Evolutionary conservation across 2,329 filamentous ascomycete species (phyloP).

Genomic region (Arthrobotrys entomopaga): DNA sequence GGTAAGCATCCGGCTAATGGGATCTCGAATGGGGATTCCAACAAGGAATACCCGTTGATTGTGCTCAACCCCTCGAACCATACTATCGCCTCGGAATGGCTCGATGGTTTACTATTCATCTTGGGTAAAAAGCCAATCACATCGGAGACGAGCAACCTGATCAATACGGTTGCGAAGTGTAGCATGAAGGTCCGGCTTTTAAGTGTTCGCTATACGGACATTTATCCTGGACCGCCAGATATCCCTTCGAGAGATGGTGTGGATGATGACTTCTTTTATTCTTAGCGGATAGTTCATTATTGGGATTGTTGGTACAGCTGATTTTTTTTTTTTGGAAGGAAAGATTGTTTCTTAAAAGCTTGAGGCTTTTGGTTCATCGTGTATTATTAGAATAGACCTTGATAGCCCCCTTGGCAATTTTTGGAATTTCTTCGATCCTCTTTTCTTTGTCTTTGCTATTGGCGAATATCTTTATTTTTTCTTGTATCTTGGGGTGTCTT

Average conservation of each 20-base stretch:
- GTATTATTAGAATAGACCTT: conserved; percentile 50
- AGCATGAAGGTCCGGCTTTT: conserved; percentile 90
- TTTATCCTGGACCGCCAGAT: conserved; percentile 74
- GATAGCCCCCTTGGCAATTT: too few species aligned
- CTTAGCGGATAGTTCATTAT: conserved; percentile 25
- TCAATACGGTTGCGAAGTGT: conserved; percentile 86
- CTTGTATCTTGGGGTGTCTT: not conserved
- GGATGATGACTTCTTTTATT: conserved; percentile 76
- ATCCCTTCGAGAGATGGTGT: conserved; percentile 85
- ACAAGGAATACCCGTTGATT: conserved; percentile 77
- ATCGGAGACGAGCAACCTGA: conserved; percentile 90
- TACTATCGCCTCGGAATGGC: conserved; percentile 90
- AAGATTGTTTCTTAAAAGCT: conserved; percentile 11
- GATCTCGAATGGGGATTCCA: conserved; percentile 58
- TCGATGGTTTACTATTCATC: conserved; percentile 93
- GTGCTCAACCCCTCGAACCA: conserved; percentile 84
- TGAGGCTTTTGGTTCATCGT: conserved; percentile 13
- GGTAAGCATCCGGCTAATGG: conserved; percentile 68
- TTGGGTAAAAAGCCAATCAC: conserved; percentile 96
- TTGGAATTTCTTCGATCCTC: conserved; percentile 3
- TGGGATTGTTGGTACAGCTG: not conserved
- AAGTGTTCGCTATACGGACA: conserved; percentile 84
- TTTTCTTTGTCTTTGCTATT: not conserved
- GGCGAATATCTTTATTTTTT: conserved; percentile 11
- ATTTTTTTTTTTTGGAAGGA: not conserved